phyloP scores from a whole-genome alignment of 768 basidiomycete species.

The Lentinula boryana region DNA sequence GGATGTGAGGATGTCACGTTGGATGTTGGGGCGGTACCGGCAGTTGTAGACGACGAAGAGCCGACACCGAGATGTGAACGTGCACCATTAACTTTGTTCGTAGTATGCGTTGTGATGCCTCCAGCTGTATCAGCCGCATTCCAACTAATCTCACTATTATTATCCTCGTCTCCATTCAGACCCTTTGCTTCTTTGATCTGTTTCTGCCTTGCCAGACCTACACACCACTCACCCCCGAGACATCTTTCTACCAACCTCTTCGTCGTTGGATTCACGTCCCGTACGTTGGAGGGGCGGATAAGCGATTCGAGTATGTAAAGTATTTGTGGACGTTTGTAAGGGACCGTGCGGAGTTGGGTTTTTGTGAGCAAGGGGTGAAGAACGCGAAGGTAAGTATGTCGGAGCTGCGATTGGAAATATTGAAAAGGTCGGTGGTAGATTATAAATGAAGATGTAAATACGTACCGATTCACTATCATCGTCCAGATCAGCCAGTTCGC shows the following conservation, averaged over 20 bases:
- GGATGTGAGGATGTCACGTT: neutral
- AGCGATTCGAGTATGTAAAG: constrained; percentile 77
- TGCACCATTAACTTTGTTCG: constrained; percentile 4
- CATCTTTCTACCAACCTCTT: constrained; percentile 90
- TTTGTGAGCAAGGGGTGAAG: constrained; percentile 92
- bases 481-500: constrained; percentile 70
- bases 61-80: constrained; percentile 18
- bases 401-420: constrained; percentile 44
- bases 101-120: constrained; percentile 9
- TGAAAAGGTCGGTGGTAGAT: neutral
- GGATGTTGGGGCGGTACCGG: neutral
- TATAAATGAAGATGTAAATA: neutral
- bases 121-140: neutral
- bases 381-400: constrained; percentile 96
- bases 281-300: constrained; percentile 64
- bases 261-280: constrained; percentile 83
- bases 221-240: constrained; percentile 82
- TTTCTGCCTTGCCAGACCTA: constrained; percentile 40
- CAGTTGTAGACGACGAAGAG: neutral
- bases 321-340: constrained; percentile 92
- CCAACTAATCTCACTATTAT: constrained; percentile 10
- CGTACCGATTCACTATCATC: constrained; percentile 51
- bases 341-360: constrained; percentile 78
- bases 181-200: neutral
- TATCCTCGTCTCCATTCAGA: neutral